Base-by-base conservation (phyloP, 371 early-diverging fungal genomes). In the Mortierella sp. region DNA sequence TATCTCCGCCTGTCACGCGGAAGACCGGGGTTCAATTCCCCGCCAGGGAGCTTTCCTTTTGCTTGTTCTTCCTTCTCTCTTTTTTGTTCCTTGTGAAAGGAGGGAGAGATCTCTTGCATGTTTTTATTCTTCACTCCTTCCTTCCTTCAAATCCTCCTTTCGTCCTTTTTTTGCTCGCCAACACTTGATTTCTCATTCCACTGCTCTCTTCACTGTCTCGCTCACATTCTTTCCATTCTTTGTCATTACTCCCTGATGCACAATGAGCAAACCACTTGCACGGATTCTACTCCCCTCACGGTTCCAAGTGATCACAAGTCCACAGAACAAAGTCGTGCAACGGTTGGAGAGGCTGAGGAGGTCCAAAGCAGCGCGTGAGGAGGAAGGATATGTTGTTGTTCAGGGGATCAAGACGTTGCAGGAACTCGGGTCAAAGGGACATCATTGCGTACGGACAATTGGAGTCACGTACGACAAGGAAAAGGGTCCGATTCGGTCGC, bases 351-450 rank as follows among this genome's bases (percentile, higher is more conserved):
- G 58, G 32, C 68, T 85, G 6, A 73, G 85, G 8, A 76, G 76
- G 11, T 81, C 81, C 12, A 81, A 78, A 32, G 51, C 32, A 2
- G 79, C 70, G 29, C 81, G 85, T 8, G 74, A 74, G 43, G 71
- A 51, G 8, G 71, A 85, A 49, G 79, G 85, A 0, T 79, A 81
- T 74, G 82, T 85, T 0, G 51, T 85, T 8, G 75, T 85, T 6
- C 85, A 85, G 27, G 85, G 85, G 55, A 74, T 85, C 77, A 85
- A 85, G 71, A 85, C 82, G 6, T 68, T 85, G 38, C 79, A 85
- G 27, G 85, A 85, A 27, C 74, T 85, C 0, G 73, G 75, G 0
- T 54, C 74, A 38, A 85, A 81, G 46, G 74, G 75, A 3, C 80
- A 83, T 44, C 76, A 75, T 58, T 51, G 51, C 24, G 46, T 84